Base-by-base conservation (phyloP, 345 rosid genomes). In the Eucalyptus lansdowneana region DNA sequence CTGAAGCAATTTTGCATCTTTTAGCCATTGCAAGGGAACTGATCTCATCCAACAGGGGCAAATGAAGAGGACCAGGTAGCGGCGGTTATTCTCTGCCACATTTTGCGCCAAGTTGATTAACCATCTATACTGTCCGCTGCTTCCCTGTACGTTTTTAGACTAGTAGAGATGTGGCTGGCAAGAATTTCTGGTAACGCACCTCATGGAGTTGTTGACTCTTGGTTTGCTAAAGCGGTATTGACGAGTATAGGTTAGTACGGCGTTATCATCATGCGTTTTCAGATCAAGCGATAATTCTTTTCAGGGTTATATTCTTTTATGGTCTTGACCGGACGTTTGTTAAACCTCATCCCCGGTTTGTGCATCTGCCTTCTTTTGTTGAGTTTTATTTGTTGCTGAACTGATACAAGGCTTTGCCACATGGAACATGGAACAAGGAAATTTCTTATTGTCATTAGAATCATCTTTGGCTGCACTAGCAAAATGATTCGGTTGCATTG, bases 221-320 rank as follows among this genome's bases (percentile, higher is more conserved):
- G 97, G 98, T 95, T 96, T 87, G 87, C 92, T 0, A 95, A 95
- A 88, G 89, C 40, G 91, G 62, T 85, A 54, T 88, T 17, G 90
- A 91, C 53, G 91, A 88, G 12, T 88, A 86, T 47, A 89, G 94
- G 44, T 96, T 8, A 92, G 87, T 91, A 91, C 96, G 3, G 96
- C 98, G 8, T 92, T 95, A 93, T 92, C 90, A 92, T 96, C 87
- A 92, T 95, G 92, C 95, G 94, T 92, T 96, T 96, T 89, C 92
- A 89, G 50, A 60, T 90, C 87, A 91, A 90, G 87, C 93, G 87
- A 90, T 86, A 31, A 12, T 54, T 47, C 21, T 19, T 40, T 42
- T 31, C 37, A 27, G 56, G 40, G 25, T 24, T 86, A 6, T 51
- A 19, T 44, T 31, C 37, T 12, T 86, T 19, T 34, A 44, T 83